Percentiles rank a stretch among this genome's conserved stretches.
These are phyloP conservation scores for Blastobotrys attinorum DNA, from an alignment of 805 yeast species.

Conservation along the genomic window DNA sequence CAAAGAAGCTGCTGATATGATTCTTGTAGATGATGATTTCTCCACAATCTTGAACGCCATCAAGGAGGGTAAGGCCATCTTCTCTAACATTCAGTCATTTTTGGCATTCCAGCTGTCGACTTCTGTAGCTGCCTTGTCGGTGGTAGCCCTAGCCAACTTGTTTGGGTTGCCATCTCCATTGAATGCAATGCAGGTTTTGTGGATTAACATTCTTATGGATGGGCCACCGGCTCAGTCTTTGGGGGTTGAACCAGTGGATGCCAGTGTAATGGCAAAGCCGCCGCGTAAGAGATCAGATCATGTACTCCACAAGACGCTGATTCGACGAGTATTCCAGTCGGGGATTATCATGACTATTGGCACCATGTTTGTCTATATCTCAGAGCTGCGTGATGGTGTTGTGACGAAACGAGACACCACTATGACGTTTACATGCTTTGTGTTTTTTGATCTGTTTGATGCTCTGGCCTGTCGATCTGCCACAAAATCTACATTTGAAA, in stretches of 20 bases:
- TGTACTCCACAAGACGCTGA: constrained; percentile 62
- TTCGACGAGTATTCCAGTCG: constrained; percentile 66
- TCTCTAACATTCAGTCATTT: constrained; percentile 90
- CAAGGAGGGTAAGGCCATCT: constrained; percentile 96
- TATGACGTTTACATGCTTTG: constrained; percentile 97
- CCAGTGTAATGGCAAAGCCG: constrained; percentile 92
- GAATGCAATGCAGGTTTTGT: constrained; percentile 95
- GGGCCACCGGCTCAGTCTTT: constrained; percentile 98
- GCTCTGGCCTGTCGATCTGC: constrained; percentile 90
- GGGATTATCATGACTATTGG: constrained; percentile 75
- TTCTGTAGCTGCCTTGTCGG: constrained; percentile 85
- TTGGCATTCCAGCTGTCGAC: constrained; percentile 94
- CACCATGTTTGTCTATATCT: constrained; percentile 76
- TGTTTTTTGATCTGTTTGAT: constrained; percentile 91
- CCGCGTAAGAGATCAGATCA: constrained; percentile 85
- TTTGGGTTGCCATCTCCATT: constrained; percentile 88
- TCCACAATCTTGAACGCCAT: constrained; percentile 89
- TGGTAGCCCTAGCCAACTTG: constrained; percentile 80
- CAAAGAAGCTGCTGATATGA: constrained; percentile 97
- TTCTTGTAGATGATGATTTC: constrained; percentile 92
- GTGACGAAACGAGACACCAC: constrained; percentile 95
- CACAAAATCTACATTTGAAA: constrained; percentile 70
- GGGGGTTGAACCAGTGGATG: constrained; percentile 97
- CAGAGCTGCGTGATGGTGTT: constrained; percentile 73
- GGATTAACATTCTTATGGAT: constrained; percentile 97